Percentiles rank a stretch among this genome's conserved stretches.
Conservation (phyloP, 2,329 filamentous ascomycete species). For the Fusarium foetens region DNA sequence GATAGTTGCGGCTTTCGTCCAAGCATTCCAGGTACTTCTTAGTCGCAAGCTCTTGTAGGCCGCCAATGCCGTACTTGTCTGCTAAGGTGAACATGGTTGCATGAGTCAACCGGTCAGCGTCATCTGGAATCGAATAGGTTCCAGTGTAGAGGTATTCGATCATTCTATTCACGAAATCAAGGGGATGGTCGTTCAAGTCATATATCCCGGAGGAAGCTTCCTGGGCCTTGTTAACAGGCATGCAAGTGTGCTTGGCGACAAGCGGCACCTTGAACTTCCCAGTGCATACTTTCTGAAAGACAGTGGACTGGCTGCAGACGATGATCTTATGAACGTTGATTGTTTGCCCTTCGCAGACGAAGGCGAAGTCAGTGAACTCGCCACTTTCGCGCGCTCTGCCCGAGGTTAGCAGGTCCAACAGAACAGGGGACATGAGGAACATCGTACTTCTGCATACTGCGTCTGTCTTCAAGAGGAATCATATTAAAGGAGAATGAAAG, state of each 20-base stretch:
- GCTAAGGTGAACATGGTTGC: neutral
- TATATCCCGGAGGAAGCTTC: neutral
- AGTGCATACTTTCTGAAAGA: neutral
- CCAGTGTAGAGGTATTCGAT: neutral
- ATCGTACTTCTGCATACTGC: neutral
- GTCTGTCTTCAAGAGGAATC: neutral
- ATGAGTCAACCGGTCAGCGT: rapidly evolving
- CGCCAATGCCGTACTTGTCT: neutral
- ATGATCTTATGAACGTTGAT: neutral
- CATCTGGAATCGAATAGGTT: neutral
- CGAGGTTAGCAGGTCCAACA: rapidly evolving
- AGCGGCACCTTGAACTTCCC: neutral
- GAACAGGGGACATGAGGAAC: rapidly evolving
- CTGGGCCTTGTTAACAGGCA: neutral
- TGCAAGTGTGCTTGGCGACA: rapidly evolving
- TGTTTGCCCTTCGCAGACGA: neutral
- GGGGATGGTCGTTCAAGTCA: neutral
- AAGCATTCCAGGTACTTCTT: neutral
- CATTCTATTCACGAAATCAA: neutral
- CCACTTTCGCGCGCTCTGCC: neutral
- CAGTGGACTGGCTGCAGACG: neutral
- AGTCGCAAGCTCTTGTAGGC: rapidly evolving
- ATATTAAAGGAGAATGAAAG: rapidly evolving
- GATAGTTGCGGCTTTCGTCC: rapidly evolving
- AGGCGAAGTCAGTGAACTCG: slow-evolving; percentile 5